phyloP scores from a whole-genome alignment of 2,329 filamentous ascomycete genomes.

The Fusarium albosuccineum region DNA sequence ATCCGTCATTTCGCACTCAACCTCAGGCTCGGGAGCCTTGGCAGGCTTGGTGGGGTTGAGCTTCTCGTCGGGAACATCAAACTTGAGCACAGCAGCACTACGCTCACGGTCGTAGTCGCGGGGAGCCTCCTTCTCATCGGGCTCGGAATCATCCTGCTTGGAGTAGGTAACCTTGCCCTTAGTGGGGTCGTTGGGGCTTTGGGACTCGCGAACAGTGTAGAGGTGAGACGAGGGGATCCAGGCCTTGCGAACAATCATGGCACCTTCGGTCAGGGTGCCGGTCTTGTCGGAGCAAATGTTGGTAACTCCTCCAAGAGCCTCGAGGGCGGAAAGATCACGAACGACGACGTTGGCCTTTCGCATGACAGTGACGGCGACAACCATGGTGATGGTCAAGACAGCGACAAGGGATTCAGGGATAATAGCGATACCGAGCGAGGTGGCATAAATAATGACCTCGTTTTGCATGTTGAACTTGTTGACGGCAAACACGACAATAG shows the following conservation, averaged over 20 bases:
- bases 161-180: conserved; percentile 66
- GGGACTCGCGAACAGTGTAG: conserved; percentile 72
- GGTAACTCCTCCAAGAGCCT: conserved; percentile 78
- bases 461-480: conserved; percentile 65
- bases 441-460: conserved; percentile 70
- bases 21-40: conserved; percentile 47
- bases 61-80: conserved; percentile 72
- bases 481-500: conserved; percentile 69
- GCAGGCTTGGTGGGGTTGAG: conserved; percentile 53
- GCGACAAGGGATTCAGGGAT: conserved; percentile 76
- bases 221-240: conserved; percentile 71
- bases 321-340: conserved; percentile 74
- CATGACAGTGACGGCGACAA: conserved; percentile 74
- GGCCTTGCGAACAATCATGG: conserved; percentile 77
- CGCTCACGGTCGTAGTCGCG: conserved; percentile 72
- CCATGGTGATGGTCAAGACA: conserved; percentile 78
- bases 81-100: conserved; percentile 70
- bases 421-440: conserved; percentile 71
- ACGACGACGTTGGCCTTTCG: conserved; percentile 74
- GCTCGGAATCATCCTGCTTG: conserved; percentile 50
- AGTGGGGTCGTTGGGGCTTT: conserved; percentile 72
- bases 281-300: conserved; percentile 83
- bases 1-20: conserved; percentile 62
- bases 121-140: conserved; percentile 55
- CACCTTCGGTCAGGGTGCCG: conserved; percentile 76